Evolutionary conservation across 768 basidiomycete genomes (phyloP).

Genomic region (Tulasnella sp.): DNA sequence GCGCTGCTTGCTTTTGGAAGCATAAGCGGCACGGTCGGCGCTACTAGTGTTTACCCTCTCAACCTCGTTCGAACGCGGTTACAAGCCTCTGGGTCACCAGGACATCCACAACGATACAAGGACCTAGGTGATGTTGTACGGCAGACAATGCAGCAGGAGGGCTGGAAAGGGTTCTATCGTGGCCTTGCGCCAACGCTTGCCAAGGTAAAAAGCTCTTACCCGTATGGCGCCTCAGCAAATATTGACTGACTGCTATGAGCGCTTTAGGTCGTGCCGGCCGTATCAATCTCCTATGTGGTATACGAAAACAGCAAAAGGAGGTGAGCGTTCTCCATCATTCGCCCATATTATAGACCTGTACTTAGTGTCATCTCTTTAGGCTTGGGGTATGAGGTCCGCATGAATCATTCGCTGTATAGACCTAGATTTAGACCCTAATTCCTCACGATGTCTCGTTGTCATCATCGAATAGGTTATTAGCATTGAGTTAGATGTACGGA

Average conservation of each 20-base stretch:
- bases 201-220: conserved; percentile 44
- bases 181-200: conserved; percentile 87
- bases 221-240: not conserved
- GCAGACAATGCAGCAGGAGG: conserved; percentile 73
- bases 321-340: conserved; percentile 23
- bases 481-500: no score
- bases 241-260: conserved; percentile 6
- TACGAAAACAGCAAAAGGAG: conserved; percentile 78
- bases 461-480: no score
- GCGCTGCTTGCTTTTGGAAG: conserved; percentile 86
- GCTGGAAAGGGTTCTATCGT: conserved; percentile 90
- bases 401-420: no score
- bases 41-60: conserved; percentile 71
- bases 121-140: conserved; percentile 77
- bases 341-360: no score
- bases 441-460: no score
- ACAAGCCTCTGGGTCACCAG: conserved; percentile 91
- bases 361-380: no score
- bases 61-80: conserved; percentile 88
- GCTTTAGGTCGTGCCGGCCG: conserved; percentile 78
- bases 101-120: conserved; percentile 83
- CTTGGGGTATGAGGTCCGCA: no score
- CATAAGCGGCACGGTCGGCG: conserved; percentile 80
- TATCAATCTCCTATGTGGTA: conserved; percentile 94
- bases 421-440: no score